Percentiles rank a stretch among this genome's conserved stretches.
Evolutionary conservation across 1,139 yeast species (phyloP).

Genomic region (Yamadazyma sp.): DNA sequence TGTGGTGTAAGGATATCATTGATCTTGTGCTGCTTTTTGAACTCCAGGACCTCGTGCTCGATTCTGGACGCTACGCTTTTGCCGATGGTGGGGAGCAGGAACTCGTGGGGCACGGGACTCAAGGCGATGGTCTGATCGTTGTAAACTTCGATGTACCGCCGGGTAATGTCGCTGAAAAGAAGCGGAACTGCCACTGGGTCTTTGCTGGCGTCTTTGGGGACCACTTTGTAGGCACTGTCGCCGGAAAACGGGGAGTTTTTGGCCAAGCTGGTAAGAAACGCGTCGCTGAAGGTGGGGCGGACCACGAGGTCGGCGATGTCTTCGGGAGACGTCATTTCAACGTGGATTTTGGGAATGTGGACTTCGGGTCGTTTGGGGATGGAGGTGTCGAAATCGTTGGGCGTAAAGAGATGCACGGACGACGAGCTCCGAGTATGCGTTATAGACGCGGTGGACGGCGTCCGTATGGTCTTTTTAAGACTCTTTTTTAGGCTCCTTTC

Average conservation of each 20-base stretch:
- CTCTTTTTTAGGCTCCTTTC: too few relatives aligned
- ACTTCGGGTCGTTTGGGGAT: slow-evolving; percentile 31
- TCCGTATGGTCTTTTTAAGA: too few relatives aligned
- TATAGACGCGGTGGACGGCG: too few relatives aligned
- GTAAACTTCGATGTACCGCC: slow-evolving; percentile 32
- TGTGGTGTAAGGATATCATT: slow-evolving; percentile 3
- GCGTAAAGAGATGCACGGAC: slow-evolving; percentile 2
- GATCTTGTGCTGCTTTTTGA: not conserved
- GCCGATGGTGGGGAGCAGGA: slow-evolving; percentile 11
- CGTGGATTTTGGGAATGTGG: slow-evolving; percentile 21
- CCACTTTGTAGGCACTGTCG: slow-evolving; percentile 21
- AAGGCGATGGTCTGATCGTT: slow-evolving; percentile 22
- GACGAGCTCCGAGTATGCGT: too few relatives aligned
- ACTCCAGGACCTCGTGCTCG: slow-evolving; percentile 5
- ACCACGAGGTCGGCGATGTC: slow-evolving; percentile 35
- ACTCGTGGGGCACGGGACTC: slow-evolving; percentile 5
- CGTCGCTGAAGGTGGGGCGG: slow-evolving; percentile 27
- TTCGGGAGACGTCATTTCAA: slow-evolving; percentile 37
- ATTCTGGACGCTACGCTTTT: slow-evolving; percentile 3
- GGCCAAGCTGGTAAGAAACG: slow-evolving; percentile 31
- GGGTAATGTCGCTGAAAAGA: slow-evolving; percentile 29
- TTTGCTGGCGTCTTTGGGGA: slow-evolving; percentile 18
- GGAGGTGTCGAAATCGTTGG: not conserved
- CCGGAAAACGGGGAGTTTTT: slow-evolving; percentile 31
- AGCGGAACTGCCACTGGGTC: slow-evolving; percentile 20